phyloP scores from a whole-genome alignment of 2,329 filamentous ascomycete species.

The Fusarium udum region DNA sequence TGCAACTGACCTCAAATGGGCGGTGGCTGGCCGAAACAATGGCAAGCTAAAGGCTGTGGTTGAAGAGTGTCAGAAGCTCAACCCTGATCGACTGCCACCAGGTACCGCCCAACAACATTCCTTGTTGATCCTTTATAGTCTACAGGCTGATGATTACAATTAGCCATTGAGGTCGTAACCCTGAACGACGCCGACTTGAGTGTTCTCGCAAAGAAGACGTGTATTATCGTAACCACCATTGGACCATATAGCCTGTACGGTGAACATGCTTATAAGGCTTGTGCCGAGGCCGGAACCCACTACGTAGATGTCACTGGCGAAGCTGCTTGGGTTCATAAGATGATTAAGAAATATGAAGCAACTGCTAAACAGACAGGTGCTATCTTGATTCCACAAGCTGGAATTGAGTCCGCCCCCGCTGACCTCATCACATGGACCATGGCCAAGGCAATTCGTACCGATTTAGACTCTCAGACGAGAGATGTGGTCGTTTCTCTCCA shows the following conservation, averaged over 20 bases:
- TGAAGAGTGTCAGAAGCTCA: constrained; percentile 71
- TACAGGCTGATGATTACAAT: not conserved
- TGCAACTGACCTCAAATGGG: constrained; percentile 86
- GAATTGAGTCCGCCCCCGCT: constrained; percentile 69
- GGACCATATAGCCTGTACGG: constrained; percentile 68
- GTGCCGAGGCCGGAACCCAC: constrained; percentile 70
- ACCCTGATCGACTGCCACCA: constrained; percentile 75
- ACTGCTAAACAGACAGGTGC: constrained; percentile 63
- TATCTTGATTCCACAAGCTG: constrained; percentile 69
- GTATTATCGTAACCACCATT: constrained; percentile 65
- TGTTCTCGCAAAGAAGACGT: constrained; percentile 64
- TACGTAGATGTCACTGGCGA: constrained; percentile 73
- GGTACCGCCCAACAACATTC: constrained; percentile 57
- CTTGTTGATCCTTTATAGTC: not conserved
- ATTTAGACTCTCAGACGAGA: constrained; percentile 59
- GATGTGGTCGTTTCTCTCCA: constrained; percentile 65
- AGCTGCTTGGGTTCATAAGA: constrained; percentile 64
- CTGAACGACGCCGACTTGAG: constrained; percentile 58
- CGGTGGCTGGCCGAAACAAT: constrained; percentile 82
- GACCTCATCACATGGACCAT: constrained; percentile 68
- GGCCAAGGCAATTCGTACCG: constrained; percentile 59
- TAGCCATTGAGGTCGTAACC: constrained; percentile 63
- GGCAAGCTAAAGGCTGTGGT: constrained; percentile 77
- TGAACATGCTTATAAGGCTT: constrained; percentile 68
- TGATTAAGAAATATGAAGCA: constrained; percentile 68